Base-by-base conservation (phyloP, 805 yeast species). In the Teunomyces cretensis region DNA sequence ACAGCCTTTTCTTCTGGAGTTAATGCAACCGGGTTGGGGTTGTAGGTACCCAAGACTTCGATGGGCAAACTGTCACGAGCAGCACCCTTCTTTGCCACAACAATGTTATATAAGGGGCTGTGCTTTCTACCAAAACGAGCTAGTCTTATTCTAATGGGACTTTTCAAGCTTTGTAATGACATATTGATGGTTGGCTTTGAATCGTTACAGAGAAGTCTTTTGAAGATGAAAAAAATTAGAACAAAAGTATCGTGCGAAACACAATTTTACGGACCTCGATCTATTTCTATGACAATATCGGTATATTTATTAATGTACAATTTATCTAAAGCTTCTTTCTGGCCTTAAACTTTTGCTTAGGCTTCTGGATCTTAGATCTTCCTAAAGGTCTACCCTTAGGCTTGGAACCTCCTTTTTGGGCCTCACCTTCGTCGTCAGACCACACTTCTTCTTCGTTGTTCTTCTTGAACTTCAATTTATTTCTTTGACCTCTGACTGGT, bases 41-140 rank as follows among this genome's bases (percentile, higher is more conserved):
- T 83, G 62, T 89, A 94, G 1, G 97, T 89, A 26, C 99, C 99
- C 50, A 94, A 68, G 9, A 94, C 99, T 67, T 94, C 99, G 38
- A 94, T 83, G 9, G 99, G 99, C 54, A 86, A 78, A 44, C 81
- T 82, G 64, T 88, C 90, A 54, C 96, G 76, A n/a, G 89, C 94
- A n/a, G 83, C 75, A 47, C 75, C 71, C 44, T 81, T 79, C 51
- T 84, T 81, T 4, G 96, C 81, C 11, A 92, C 97, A 11, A 92
- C 97, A 43, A 94, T 90, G 67, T 94, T 94, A 72, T 89, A 94
- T 2, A 86, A 73, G 0, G 99, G 99, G 50, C 81, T 83, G 64
- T 85, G 84, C 55, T 77, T 84, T 64, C 97, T 81, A 30, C 99
- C 99, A 68, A 92, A 90, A 51, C 97, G 76, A 40, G 97, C 96